phyloP scores from a whole-genome alignment of 169 alveolate genomes.

The Theileria sp. region DNA sequence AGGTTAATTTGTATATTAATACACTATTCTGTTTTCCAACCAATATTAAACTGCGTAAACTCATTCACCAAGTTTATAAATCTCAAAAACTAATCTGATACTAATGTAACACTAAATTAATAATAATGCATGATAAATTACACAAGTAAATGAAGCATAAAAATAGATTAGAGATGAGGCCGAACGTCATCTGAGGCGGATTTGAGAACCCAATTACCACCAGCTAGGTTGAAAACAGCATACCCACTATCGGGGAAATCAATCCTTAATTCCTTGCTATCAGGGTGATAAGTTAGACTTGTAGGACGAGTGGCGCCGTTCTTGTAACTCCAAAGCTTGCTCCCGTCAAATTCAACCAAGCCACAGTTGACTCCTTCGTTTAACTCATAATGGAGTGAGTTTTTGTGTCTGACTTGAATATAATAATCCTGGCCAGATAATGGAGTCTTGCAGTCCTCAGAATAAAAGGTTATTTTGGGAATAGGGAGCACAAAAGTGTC shows the following conservation, averaged over 20 bases:
- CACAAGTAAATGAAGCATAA: not conserved
- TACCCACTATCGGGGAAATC: not conserved
- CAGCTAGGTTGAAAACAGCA: not conserved
- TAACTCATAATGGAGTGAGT: not conserved
- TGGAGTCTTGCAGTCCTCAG: not conserved
- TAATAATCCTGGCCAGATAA: not conserved
- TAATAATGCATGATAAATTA: not conserved
- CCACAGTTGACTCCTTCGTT: not conserved
- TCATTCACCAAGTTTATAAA: slow-evolving; percentile 7
- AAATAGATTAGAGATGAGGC: not conserved
- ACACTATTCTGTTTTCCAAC: slow-evolving; percentile 71
- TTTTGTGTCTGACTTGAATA: not conserved
- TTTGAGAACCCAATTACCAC: not conserved
- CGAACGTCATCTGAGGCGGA: not conserved
- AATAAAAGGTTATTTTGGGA: not conserved
- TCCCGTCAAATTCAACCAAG: not conserved
- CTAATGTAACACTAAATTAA: too few relatives aligned
- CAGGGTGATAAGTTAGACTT: not conserved
- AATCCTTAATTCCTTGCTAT: not conserved
- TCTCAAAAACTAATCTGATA: not conserved
- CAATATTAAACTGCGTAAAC: not conserved
- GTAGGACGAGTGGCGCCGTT: not conserved
- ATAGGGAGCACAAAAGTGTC: not conserved
- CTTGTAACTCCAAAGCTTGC: not conserved
- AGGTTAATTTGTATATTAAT: slow-evolving; percentile 64